Base-by-base conservation (phyloP, 768 basidiomycete genomes). In the Mrakia gelida region DNA sequence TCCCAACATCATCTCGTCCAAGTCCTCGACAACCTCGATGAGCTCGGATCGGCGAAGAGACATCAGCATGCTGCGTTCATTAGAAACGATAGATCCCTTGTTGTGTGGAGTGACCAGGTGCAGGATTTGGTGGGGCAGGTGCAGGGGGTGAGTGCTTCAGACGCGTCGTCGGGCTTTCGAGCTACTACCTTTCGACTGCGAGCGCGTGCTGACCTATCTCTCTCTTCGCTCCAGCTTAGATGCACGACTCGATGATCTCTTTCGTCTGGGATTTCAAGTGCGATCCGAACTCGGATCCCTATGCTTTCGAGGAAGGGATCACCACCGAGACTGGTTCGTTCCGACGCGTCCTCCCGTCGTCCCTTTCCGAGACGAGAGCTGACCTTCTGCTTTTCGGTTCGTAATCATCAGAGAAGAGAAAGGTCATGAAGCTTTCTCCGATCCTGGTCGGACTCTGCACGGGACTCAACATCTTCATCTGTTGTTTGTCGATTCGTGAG, bases 41-140 rank as follows among this genome's bases (percentile, higher is more conserved):
- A 88, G 81, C 89, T 95, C 49, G 90, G 91, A 5, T 87, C 89
- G 68, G 85, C 93, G 10, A 92, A 94, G 82, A 94, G 94, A 85
- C 93, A 94, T 82, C 93, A 95, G 81, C 93, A 91, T 73, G 94
- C 90, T 32, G 93, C 93, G 0, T 95, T 95, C 83, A 89, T 93
- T 81, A 89, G 93, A 68, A 91, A 93, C 82, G 92, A 94, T 82
- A 89, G 91, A 62, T 91, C 92, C 16, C 87, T 95, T 74, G 88
- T 94, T 79, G 89, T 94, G 78, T 95, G 93, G 93, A 89, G 91
- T n/a, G 91, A 93, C 82, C 87, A 89, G 0, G 87, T 93, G 63
- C 91, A 93, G 82, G 87, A 87, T 80, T 91, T 95, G 83, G 89
- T 95, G 56, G 86, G 83, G 30, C 85, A 84, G 75, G 85, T 85